These are phyloP conservation scores for Copromyces sp. DNA, from an alignment of 495 filamentous ascomycete species.

Conservation along the genomic window DNA sequence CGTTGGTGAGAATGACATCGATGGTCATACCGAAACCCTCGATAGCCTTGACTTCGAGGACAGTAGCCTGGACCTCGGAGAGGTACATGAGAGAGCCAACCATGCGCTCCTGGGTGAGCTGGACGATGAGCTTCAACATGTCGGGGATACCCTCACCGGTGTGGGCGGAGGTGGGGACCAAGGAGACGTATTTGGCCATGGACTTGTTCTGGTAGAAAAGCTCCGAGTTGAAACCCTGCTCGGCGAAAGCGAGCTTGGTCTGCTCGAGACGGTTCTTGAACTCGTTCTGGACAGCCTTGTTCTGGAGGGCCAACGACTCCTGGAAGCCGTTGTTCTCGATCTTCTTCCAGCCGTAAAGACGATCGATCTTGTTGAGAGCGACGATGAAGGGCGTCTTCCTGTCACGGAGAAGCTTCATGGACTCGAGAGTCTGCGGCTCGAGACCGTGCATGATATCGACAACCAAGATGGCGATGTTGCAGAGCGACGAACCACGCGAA, in stretches of 20 bases:
- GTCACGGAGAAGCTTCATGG: slow-evolving; percentile 87
- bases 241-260: slow-evolving; percentile 86
- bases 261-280: slow-evolving; percentile 84
- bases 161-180: slow-evolving; percentile 94
- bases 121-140: slow-evolving; percentile 91
- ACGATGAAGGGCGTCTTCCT: slow-evolving; percentile 98
- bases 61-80: slow-evolving; percentile 93
- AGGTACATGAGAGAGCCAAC: slow-evolving; percentile 96
- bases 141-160: slow-evolving; percentile 98
- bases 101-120: slow-evolving; percentile 94
- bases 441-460: slow-evolving; percentile 99
- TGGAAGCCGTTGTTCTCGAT: slow-evolving; percentile 98
- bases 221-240: slow-evolving; percentile 96
- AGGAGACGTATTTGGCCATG: slow-evolving; percentile 82
- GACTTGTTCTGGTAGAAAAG: slow-evolving; percentile 97
- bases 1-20: slow-evolving; percentile 94
- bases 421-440: slow-evolving; percentile 95
- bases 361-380: slow-evolving; percentile 98
- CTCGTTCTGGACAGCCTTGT: slow-evolving; percentile 87
- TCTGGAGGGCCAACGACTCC: slow-evolving; percentile 80
- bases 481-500: slow-evolving; percentile 91
- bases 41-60: slow-evolving; percentile 97
- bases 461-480: slow-evolving; percentile 98
- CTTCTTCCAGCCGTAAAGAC: slow-evolving; percentile 96
- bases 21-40: slow-evolving; percentile 98